A percentile compares a stretch with the other conserved stretches of the same genome.
phyloP scores from a whole-genome alignment of 129 eudicot species.

The Ambrosia trifida region DNA sequence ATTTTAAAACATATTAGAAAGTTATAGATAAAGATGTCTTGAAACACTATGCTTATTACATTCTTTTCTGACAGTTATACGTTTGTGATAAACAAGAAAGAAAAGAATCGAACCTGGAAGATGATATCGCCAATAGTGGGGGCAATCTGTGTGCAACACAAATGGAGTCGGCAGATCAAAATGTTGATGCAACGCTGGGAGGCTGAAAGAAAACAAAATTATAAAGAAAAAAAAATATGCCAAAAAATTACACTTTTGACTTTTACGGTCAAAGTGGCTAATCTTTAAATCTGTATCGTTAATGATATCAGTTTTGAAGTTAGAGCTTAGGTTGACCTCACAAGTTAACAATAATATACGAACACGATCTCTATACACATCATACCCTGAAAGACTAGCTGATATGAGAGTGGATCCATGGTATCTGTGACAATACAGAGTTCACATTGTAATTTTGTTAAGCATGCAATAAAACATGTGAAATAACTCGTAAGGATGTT shows the following conservation, averaged over 20 bases:
- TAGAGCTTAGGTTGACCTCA: conserved; percentile 19
- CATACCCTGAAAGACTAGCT: conserved; percentile 97
- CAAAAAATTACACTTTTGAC: conserved; percentile 12
- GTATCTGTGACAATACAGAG: conserved; percentile 55
- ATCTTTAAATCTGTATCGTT: not conserved
- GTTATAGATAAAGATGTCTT: not conserved
- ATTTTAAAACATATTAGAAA: not conserved
- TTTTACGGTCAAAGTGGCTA: conserved; percentile 25
- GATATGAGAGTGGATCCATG: conserved; percentile 92
- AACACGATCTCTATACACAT: not conserved
- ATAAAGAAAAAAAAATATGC: conserved; percentile 4
- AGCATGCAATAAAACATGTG: not conserved
- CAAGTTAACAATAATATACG: conserved; percentile 6
- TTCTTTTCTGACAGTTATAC: conserved; percentile 4
- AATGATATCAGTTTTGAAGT: conserved; percentile 1
- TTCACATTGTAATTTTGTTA: not conserved
- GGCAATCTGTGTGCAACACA: conserved; percentile 92
- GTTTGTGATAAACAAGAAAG: not conserved
- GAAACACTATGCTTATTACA: conserved; percentile 9
- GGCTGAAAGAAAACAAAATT: conserved; percentile 41
- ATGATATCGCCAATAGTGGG: conserved; percentile 96
- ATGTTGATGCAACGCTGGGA: conserved; percentile 87
- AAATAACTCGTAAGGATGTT: conserved; percentile 6
- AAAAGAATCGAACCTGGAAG: conserved; percentile 63
- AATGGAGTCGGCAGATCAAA: conserved; percentile 94